Percentiles rank a stretch among this genome's conserved stretches.
These are phyloP conservation scores for Pseudoneurospora amorphoporcata DNA, from an alignment of 495 filamentous ascomycete species.

Conservation along the genomic window DNA sequence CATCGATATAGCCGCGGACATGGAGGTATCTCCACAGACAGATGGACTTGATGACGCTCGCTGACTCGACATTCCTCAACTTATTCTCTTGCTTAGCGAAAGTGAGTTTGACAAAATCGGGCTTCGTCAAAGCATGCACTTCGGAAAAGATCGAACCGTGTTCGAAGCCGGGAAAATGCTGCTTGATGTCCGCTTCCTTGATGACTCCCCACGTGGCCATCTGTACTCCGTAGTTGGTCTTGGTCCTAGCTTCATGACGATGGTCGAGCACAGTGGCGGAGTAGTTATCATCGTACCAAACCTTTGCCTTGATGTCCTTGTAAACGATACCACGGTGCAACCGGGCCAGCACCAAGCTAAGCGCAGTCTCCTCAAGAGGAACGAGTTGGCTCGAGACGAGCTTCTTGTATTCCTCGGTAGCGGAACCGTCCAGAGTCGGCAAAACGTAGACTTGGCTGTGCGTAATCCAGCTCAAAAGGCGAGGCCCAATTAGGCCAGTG, in stretches of 20 bases:
- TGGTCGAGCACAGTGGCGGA: conserved; percentile 55
- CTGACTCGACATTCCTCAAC: conserved; percentile 39
- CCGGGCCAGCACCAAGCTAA: conserved; percentile 63
- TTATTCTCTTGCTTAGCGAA: conserved; percentile 36
- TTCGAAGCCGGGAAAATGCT: conserved; percentile 36
- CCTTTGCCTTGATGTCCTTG: conserved; percentile 62
- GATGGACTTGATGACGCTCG: conserved; percentile 66
- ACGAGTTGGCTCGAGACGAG: conserved; percentile 64
- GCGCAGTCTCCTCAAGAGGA: conserved; percentile 60
- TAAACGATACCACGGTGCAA: conserved; percentile 72
- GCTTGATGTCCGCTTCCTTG: conserved; percentile 38
- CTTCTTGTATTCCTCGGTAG: conserved; percentile 67
- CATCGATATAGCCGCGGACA: conserved; percentile 72
- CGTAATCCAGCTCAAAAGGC: conserved; percentile 70
- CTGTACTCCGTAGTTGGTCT: conserved; percentile 47
- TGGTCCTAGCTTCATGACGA: conserved; percentile 29
- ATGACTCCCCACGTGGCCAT: conserved; percentile 65
- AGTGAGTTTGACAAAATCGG: conserved; percentile 57
- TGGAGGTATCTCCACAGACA: conserved; percentile 82
- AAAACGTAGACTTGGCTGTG: conserved; percentile 63
- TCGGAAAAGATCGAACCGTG: conserved; percentile 46
- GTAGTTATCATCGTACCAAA: conserved; percentile 74
- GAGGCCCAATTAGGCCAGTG: conserved; percentile 65
- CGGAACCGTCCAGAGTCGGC: conserved; percentile 72
- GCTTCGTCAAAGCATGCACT: conserved; percentile 48